These are phyloP conservation scores for Brassica incana DNA, from an alignment of 345 rosid species.

Conservation along the genomic window DNA sequence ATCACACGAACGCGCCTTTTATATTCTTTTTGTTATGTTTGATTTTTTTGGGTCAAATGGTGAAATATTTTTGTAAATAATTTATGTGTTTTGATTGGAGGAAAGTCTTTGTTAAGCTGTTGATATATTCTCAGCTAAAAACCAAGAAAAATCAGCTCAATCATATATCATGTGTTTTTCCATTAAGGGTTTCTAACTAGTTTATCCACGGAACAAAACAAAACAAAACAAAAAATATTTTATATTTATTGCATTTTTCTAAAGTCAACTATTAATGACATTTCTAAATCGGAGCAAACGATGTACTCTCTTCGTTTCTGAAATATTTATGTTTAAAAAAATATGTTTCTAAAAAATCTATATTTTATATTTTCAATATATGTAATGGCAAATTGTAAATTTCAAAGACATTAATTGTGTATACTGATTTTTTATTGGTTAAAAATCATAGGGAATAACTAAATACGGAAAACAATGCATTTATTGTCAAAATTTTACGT, in stretches of 20 bases:
- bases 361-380: no score
- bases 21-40: not conserved
- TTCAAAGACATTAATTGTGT: no score
- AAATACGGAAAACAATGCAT: no score
- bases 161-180: not conserved
- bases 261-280: not conserved
- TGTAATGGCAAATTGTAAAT: no score
- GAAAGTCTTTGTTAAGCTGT: not conserved
- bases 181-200: not conserved
- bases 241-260: not conserved
- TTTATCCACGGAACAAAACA: not conserved
- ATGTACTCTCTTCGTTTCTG: not conserved
- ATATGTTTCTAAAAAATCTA: no score
- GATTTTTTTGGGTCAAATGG: not conserved
- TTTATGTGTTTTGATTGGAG: not conserved
- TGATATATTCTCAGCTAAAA: slow-evolving; percentile 1
- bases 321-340: no score
- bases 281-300: not conserved
- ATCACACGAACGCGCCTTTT: slow-evolving; percentile 26
- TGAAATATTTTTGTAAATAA: not conserved
- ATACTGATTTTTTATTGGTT: no score
- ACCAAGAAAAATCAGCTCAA: not conserved
- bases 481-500: no score
- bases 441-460: no score
- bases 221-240: not conserved